phyloP scores from a whole-genome alignment of 495 filamentous ascomycete genomes.

The Xylaria castorea region DNA sequence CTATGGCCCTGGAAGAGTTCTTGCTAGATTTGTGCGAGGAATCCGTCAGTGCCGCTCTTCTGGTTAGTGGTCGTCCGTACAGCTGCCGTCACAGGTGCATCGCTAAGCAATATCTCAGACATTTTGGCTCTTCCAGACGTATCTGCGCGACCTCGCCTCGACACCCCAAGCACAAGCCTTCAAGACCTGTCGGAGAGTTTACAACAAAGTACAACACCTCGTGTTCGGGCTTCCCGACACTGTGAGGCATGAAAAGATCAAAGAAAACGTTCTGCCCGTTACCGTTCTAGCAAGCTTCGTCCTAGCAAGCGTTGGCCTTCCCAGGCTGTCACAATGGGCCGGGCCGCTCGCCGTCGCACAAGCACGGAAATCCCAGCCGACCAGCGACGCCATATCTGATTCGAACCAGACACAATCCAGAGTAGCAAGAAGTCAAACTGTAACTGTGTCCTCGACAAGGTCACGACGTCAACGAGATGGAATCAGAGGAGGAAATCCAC shows the following conservation, averaged over 20 bases:
- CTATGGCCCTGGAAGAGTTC: slow-evolving; percentile 83
- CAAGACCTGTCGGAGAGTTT: slow-evolving; percentile 74
- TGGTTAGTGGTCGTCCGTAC: slow-evolving; percentile 59
- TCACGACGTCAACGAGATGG: slow-evolving; percentile 55
- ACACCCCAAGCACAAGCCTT: slow-evolving; percentile 73
- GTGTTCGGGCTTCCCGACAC: slow-evolving; percentile 72
- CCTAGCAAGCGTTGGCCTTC: slow-evolving; percentile 64
- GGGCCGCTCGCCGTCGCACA: slow-evolving; percentile 77
- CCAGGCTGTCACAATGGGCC: slow-evolving; percentile 63
- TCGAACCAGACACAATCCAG: slow-evolving; percentile 50
- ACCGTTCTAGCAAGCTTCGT: slow-evolving; percentile 75
- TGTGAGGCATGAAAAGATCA: slow-evolving; percentile 69
- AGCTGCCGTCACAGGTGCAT: background rate
- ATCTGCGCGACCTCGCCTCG: slow-evolving; percentile 73
- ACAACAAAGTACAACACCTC: slow-evolving; percentile 81
- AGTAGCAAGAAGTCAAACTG: slow-evolving; percentile 68
- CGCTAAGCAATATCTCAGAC: slow-evolving; percentile 59
- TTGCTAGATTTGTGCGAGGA: slow-evolving; percentile 80
- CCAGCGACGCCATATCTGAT: slow-evolving; percentile 62
- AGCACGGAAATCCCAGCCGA: slow-evolving; percentile 68
- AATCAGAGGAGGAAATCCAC: slow-evolving; percentile 46
- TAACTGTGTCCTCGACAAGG: slow-evolving; percentile 54
- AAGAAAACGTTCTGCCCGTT: slow-evolving; percentile 75
- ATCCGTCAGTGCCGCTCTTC: slow-evolving; percentile 75
- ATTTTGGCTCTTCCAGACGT: slow-evolving; percentile 84